A percentile compares a stretch with the other conserved stretches of the same genome.
These are phyloP conservation scores for Cruciata laevipes DNA, from an alignment of 257 asterid species.

Conservation along the genomic window DNA sequence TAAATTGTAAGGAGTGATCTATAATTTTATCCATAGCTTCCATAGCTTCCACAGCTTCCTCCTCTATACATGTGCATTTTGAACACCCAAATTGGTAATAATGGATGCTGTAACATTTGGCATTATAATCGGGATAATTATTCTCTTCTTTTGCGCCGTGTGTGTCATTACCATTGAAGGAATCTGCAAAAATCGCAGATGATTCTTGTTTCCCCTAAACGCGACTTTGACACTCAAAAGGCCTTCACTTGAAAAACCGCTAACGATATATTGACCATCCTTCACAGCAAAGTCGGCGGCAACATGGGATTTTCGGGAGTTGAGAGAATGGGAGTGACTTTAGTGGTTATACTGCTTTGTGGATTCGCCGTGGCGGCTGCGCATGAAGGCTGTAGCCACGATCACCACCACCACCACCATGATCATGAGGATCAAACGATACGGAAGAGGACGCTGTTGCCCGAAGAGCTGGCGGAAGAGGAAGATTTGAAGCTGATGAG, in stretches of 20 bases:
- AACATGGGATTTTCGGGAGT: not conserved
- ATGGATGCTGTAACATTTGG: slow-evolving; percentile 89
- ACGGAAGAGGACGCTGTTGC: slow-evolving; percentile 32
- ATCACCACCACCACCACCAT: slow-evolving; percentile 28
- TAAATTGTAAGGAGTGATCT: no score
- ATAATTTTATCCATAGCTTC: no score
- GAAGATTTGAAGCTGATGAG: slow-evolving; percentile 67
- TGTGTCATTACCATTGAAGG: slow-evolving; percentile 74
- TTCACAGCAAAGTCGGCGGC: not conserved
- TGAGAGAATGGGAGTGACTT: not conserved
- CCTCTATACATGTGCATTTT: not conserved
- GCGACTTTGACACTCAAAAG: slow-evolving; percentile 10
- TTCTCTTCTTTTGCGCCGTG: slow-evolving; percentile 71
- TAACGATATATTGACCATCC: not conserved
- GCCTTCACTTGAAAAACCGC: slow-evolving; percentile 1
- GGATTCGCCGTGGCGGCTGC: slow-evolving; percentile 18
- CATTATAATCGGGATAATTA: slow-evolving; percentile 70
- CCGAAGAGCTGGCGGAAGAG: slow-evolving; percentile 94
- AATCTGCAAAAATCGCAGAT: slow-evolving; percentile 57
- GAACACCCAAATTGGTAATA: not conserved
- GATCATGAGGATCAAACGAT: slow-evolving; percentile 17
- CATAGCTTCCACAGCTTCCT: no score
- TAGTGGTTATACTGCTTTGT: slow-evolving; percentile 11
- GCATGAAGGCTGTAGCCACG: slow-evolving; percentile 15
- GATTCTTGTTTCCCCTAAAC: slow-evolving; percentile 19